These are phyloP conservation scores for Hypoxylon lienhwacheense DNA, from an alignment of 495 filamentous ascomycete genomes.

Conservation along the genomic window DNA sequence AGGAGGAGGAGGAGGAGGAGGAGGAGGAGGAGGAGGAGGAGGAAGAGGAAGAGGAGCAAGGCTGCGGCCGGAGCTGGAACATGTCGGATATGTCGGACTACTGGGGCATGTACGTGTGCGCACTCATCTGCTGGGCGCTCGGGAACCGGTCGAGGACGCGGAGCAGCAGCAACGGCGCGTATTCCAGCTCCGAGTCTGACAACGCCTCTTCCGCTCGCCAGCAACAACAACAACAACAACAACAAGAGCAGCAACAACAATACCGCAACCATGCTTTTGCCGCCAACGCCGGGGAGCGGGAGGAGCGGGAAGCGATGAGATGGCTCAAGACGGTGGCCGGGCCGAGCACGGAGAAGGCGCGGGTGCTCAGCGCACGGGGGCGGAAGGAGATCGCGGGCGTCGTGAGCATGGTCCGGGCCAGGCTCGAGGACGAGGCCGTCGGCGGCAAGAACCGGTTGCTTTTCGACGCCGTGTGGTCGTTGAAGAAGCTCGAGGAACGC, in stretches of 20 bases:
- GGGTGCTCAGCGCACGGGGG: constrained; percentile 33
- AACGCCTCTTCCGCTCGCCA: neutral
- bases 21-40: constrained; percentile 7
- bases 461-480: constrained; percentile 48
- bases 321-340: constrained; percentile 36
- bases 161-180: constrained; percentile 1
- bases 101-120: constrained; percentile 53
- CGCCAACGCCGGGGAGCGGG: constrained; percentile 32
- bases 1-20: constrained; percentile 11
- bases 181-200: constrained; percentile 12
- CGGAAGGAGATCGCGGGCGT: constrained; percentile 43
- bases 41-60: constrained; percentile 4
- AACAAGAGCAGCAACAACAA: constrained; percentile 5
- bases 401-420: constrained; percentile 42
- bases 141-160: constrained; percentile 35
- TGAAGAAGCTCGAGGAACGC: constrained; percentile 49
- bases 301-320: constrained; percentile 23
- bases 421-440: constrained; percentile 46
- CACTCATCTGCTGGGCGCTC: constrained; percentile 53
- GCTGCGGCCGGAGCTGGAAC: constrained; percentile 22
- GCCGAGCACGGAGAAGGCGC: constrained; percentile 34
- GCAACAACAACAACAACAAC: constrained; percentile 5
- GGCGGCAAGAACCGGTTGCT: constrained; percentile 45
- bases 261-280: no score
- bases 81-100: constrained; percentile 49